Evolutionary conservation across 1,139 yeast genomes (phyloP).

Genomic region (Debaryomyces robertsiae): DNA sequence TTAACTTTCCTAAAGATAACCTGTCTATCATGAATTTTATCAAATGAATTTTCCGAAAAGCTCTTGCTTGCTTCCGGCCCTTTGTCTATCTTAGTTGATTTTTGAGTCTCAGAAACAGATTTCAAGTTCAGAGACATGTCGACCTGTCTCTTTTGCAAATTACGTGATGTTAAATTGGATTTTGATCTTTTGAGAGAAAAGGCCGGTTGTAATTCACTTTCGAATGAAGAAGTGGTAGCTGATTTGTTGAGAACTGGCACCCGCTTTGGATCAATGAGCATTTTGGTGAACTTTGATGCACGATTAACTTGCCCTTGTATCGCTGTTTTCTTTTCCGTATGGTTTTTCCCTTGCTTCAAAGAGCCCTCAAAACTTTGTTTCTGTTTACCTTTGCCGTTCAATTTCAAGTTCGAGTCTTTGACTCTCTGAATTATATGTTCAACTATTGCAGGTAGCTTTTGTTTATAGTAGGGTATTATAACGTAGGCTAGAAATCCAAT

Average conservation of each 20-base stretch:
- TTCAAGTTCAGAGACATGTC: constrained; percentile 35
- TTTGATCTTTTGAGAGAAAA: constrained; percentile 42
- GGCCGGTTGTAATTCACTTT: constrained; percentile 25
- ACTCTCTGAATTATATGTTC: constrained; percentile 51
- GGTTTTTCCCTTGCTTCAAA: neutral
- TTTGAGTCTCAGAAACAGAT: constrained; percentile 9
- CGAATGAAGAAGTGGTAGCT: neutral
- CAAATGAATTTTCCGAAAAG: neutral
- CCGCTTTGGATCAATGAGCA: constrained; percentile 18
- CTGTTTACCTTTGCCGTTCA: constrained; percentile 13
- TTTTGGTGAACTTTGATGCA: constrained; percentile 23
- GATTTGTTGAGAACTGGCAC: constrained; percentile 20
- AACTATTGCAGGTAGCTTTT: constrained; percentile 49
- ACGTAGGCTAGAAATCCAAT: constrained; percentile 57
- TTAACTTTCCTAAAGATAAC: constrained; percentile 34
- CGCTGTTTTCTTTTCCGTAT: neutral
- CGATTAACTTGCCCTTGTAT: neutral
- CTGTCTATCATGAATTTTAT: neutral
- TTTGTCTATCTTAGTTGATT: neutral
- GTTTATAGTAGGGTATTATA: constrained; percentile 55
- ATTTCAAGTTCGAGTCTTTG: constrained; percentile 49
- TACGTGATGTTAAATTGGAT: constrained; percentile 45
- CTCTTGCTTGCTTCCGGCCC: neutral
- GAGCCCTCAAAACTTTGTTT: neutral
- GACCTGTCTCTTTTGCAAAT: constrained; percentile 49